These are phyloP conservation scores for Venturia carpophila DNA, from an alignment of 2,329 filamentous ascomycete species.

Conservation along the genomic window DNA sequence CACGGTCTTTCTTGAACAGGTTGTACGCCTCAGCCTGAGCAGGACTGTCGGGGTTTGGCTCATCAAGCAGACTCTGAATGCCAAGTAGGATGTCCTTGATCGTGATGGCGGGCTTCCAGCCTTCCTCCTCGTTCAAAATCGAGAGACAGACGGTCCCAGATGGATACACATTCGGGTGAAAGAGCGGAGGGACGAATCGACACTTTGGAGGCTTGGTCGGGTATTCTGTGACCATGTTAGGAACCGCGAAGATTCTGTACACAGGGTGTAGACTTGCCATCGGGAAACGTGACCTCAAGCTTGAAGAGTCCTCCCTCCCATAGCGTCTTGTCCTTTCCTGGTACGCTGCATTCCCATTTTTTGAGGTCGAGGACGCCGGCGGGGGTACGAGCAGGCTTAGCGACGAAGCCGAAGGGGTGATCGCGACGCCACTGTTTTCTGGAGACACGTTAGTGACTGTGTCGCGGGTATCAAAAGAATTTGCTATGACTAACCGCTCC, in stretches of 20 bases:
- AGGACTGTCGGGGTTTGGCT: slow-evolving; percentile 93
- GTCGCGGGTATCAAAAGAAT: not conserved
- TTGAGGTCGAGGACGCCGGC: slow-evolving; percentile 78
- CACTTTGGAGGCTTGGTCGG: slow-evolving; percentile 98
- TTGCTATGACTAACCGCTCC: slow-evolving; percentile 57
- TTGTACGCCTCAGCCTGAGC: slow-evolving; percentile 98
- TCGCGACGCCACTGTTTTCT: slow-evolving; percentile 97
- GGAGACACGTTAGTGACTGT: slow-evolving; percentile 19
- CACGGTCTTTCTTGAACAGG: slow-evolving; percentile 82
- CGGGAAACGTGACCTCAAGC: slow-evolving; percentile 83
- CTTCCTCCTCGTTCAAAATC: slow-evolving; percentile 96
- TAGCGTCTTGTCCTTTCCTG: slow-evolving; percentile 91
- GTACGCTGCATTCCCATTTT: slow-evolving; percentile 93
- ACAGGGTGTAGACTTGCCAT: slow-evolving; percentile 52
- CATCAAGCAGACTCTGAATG: slow-evolving; percentile 90
- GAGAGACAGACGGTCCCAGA: slow-evolving; percentile 96
- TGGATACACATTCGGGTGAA: slow-evolving; percentile 97
- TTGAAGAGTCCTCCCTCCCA: slow-evolving; percentile 99
- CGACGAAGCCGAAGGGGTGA: slow-evolving; percentile 96
- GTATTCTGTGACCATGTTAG: slow-evolving; percentile 58
- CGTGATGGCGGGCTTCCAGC: slow-evolving; percentile 97
- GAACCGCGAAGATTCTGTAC: not conserved
- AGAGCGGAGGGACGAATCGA: slow-evolving; percentile 93
- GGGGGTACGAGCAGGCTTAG: slow-evolving; percentile 71
- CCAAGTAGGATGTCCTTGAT: slow-evolving; percentile 96